Evolutionary conservation across 176 grass and related monocot species (phyloP), one percentile per base, ranked within the genome.

Genomic region (Phragmites australis): DNA sequence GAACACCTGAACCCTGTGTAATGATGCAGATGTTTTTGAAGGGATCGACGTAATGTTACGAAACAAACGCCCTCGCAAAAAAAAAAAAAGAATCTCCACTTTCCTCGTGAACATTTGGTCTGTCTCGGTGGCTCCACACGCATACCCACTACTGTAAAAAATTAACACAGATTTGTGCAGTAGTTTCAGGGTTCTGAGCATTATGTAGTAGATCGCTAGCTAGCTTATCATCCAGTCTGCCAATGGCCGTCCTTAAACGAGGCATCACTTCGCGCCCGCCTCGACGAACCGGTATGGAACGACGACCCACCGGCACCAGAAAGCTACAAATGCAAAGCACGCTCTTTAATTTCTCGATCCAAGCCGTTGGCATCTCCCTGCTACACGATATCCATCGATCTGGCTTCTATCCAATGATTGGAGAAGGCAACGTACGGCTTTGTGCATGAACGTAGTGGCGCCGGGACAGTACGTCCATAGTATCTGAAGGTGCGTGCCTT

Each of bases 381-480:
- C 18, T 16, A 18, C 41, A 22, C 43, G 65, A 81, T 37, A 67
- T 57, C 46, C 56, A 52, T 81, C 22, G 2, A 55, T 74, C 49
- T 74, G 61, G 14, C 14, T 34, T 32, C 34, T 25, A 52, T 42
- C 72, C 76, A 77, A 82, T 70, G 32, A 82, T 82, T 54, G 72
- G 72, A 10, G 18, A 57, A 30, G 68, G 22, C 51, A 44, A 40
- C 34, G 37, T 54, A 40, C 2, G 5, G 13, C n/a, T 17, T 62
- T 54, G 45, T 72, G 65, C 75, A 46, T 72, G 76, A 54, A 55
- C 25, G 75, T 17, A 11, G 62, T 17, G 46, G 75, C 40, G 17
- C 37, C 17, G 11, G 37, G 45, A 30, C 63, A 25, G 26, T 22
- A 9, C 50, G 31, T 65, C 58, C 57, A 65, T 56, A 21, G 65